Evolutionary conservation across 2,329 filamentous ascomycete genomes (phyloP).

Genomic region (Fusarium euwallaceae): DNA sequence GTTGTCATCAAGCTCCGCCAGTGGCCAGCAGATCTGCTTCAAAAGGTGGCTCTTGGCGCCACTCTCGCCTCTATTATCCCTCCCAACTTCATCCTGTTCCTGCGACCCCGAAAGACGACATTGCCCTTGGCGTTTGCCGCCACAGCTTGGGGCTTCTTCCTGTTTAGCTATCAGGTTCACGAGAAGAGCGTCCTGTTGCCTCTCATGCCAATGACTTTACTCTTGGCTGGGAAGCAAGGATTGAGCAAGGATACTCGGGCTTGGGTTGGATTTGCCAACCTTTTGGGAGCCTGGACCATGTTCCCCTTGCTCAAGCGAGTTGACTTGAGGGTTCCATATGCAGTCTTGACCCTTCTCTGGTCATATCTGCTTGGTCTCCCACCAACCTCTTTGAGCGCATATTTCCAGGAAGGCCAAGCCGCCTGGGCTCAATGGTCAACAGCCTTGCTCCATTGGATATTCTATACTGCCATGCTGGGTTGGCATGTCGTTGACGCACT

Average conservation of each 20-base stretch:
- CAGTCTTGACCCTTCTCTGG: slow-evolving; percentile 88
- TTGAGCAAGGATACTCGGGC: slow-evolving; percentile 81
- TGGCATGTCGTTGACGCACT: slow-evolving; percentile 86
- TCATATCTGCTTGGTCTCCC: slow-evolving; percentile 90
- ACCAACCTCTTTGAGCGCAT: slow-evolving; percentile 78
- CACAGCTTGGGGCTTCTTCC: slow-evolving; percentile 95
- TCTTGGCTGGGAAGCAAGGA: slow-evolving; percentile 83
- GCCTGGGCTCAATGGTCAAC: slow-evolving; percentile 65
- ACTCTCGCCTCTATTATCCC: slow-evolving; percentile 84
- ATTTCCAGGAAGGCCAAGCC: slow-evolving; percentile 65
- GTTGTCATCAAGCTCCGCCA: slow-evolving; percentile 87
- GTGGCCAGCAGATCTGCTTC: slow-evolving; percentile 79
- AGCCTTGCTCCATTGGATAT: slow-evolving; percentile 76
- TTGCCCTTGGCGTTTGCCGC: slow-evolving; percentile 85
- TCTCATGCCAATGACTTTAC: slow-evolving; percentile 90
- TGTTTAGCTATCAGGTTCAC: slow-evolving; percentile 98
- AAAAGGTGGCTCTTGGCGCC: slow-evolving; percentile 78
- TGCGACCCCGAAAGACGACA: slow-evolving; percentile 81
- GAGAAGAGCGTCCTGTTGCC: slow-evolving; percentile 97
- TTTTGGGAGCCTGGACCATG: slow-evolving; percentile 92
- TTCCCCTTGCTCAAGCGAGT: slow-evolving; percentile 91
- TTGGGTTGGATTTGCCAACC: slow-evolving; percentile 97
- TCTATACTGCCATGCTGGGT: slow-evolving; percentile 81
- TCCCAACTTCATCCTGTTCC: slow-evolving; percentile 83
- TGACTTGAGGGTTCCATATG: slow-evolving; percentile 85